These are phyloP conservation scores for Debaryomyces subglobosus DNA, from an alignment of 1,139 yeast genomes.

Conservation along the genomic window DNA sequence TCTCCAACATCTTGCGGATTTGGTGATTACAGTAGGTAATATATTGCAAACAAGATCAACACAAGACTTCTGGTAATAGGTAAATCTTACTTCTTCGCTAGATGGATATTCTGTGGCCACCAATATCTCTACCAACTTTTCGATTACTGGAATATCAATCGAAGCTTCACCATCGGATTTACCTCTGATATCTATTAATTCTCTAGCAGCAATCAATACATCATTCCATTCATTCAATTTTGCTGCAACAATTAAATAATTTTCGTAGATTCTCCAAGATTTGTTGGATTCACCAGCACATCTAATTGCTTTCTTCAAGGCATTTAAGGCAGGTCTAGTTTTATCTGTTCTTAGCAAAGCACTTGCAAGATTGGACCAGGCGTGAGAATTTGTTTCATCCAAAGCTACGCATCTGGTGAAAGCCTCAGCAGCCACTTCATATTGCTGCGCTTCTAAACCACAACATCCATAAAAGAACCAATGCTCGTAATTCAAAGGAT, in stretches of 20 bases:
- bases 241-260: constrained; percentile 79
- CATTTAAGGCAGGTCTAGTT: constrained; percentile 76
- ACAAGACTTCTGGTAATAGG: constrained; percentile 68
- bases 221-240: constrained; percentile 86
- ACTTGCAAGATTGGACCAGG: constrained; percentile 95
- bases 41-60: constrained; percentile 67
- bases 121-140: constrained; percentile 69
- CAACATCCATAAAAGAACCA: constrained; percentile 95
- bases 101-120: constrained; percentile 54
- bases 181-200: constrained; percentile 55
- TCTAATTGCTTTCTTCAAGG: constrained; percentile 75
- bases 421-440: constrained; percentile 85
- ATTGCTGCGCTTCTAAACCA: constrained; percentile 75
- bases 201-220: constrained; percentile 71
- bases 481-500: constrained; percentile 78
- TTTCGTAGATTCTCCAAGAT: constrained; percentile 92
- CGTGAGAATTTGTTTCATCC: constrained; percentile 78
- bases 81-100: constrained; percentile 39
- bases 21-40: constrained; percentile 69
- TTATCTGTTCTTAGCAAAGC: constrained; percentile 69
- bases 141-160: constrained; percentile 77
- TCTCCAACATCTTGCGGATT: constrained; percentile 80
- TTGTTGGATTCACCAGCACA: constrained; percentile 64
- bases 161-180: constrained; percentile 61
- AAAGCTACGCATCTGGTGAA: constrained; percentile 88